Evolutionary conservation across 495 filamentous ascomycete species (phyloP).

Genomic region (Mytilinidion resinicola): DNA sequence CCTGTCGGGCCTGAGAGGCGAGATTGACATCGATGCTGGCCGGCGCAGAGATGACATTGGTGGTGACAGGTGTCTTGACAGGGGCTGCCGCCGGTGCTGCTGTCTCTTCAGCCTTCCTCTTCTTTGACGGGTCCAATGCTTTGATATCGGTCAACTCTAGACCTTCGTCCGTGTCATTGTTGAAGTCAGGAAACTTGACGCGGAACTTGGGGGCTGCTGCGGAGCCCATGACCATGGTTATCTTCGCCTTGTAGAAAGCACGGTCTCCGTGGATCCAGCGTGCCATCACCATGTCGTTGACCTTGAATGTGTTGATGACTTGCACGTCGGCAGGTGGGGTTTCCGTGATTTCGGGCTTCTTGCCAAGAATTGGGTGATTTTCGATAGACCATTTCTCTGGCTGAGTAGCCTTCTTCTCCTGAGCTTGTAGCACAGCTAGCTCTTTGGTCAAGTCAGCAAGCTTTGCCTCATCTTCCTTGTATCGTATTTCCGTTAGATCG

Average conservation of each 20-base stretch:
- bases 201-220: slow-evolving; percentile 81
- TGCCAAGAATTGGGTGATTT: slow-evolving; percentile 61
- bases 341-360: slow-evolving; percentile 43
- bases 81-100: slow-evolving; percentile 41
- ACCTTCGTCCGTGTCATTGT: slow-evolving; percentile 68
- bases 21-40: slow-evolving; percentile 77
- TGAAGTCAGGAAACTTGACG: slow-evolving; percentile 88
- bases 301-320: slow-evolving; percentile 55
- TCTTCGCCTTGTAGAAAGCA: slow-evolving; percentile 84
- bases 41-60: slow-evolving; percentile 79
- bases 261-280: slow-evolving; percentile 88
- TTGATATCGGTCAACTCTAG: slow-evolving; percentile 78
- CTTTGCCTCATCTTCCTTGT: too few relatives aligned
- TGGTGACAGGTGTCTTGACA: slow-evolving; percentile 23
- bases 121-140: slow-evolving; percentile 63
- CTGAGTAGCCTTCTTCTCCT: slow-evolving; percentile 20
- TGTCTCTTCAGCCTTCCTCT: slow-evolving; percentile 84
- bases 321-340: slow-evolving; percentile 35
- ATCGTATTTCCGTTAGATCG: too few relatives aligned
- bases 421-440: slow-evolving; percentile 24
- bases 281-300: slow-evolving; percentile 85
- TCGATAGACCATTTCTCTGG: slow-evolving; percentile 66
- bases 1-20: slow-evolving; percentile 61
- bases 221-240: slow-evolving; percentile 89
- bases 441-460: too few relatives aligned